Evolutionary conservation across 495 filamentous ascomycete species (phyloP), one percentile per base, ranked within the genome.

Genomic region (Podospora comata): DNA sequence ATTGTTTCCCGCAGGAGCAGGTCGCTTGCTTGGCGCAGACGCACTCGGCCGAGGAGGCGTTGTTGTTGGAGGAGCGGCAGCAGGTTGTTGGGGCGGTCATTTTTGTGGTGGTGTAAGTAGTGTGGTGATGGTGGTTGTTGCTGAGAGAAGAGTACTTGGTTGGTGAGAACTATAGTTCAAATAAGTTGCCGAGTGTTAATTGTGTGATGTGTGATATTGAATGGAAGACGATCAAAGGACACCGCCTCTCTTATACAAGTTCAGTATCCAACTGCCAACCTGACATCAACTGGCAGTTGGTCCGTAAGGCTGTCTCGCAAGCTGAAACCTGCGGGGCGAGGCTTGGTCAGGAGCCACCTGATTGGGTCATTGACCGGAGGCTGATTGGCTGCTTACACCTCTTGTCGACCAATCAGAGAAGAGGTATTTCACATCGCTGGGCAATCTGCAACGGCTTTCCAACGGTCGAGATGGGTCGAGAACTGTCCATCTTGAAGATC

Each of bases 1-100:
- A 86, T 74, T 94, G 85, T 81, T 94, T 85, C 71, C 94, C 94
- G 75, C 94, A 98, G 18, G 92, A 94, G 86, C 94, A 97, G 64
- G 82, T 89, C 2, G 86, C 86, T 74, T 87, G 83, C 67, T 83
- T 74, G 68, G 81, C 80, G 68, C 84, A 86, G 69, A 85, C 75
- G 67, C 84, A 86, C 68, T 81, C 79, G 58, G 74, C 62, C 70
- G 72, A 81, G 79, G 39, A 11, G 39, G 9, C 39, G 15, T 11
- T 11, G 39, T 82, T 83, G 73, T 80, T 76, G 75, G 23, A 23
- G 23, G 84, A 86, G 82, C 84, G 85, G 65, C 83, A 85, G 20
- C 77, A 71, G 32, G 77, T 48, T 70, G 77, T 78, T 55, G 71
- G 19, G 34, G 61, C 65, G 34, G 72, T 67, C 74, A 77, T 76